A percentile compares a stretch with the other conserved stretches of the same genome.
These are phyloP conservation scores for Sarocladium kiliense DNA, from an alignment of 2,329 filamentous ascomycete species.

Conservation along the genomic window DNA sequence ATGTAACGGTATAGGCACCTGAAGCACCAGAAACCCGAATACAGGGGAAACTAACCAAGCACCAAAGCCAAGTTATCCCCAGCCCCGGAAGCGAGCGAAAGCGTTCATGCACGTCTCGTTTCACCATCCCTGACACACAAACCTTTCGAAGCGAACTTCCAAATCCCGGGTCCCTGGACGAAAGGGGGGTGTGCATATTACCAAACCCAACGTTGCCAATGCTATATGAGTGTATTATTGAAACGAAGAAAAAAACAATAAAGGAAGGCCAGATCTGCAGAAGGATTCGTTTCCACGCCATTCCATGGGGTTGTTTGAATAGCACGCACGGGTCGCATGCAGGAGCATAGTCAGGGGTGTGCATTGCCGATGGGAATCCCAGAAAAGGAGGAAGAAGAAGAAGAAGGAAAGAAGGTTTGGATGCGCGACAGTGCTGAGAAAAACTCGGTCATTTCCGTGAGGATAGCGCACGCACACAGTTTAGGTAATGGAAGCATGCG, in stretches of 20 bases:
- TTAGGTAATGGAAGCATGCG: too few relatives aligned
- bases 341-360: too few relatives aligned
- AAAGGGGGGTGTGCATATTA: background rate
- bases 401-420: background rate
- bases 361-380: background rate
- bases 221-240: background rate
- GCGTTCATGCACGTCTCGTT: constrained; percentile 7
- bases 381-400: background rate
- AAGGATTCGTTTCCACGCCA: background rate
- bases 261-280: background rate
- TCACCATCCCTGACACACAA: background rate
- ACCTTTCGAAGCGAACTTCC: background rate
- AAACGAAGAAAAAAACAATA: too few relatives aligned
- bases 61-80: too few relatives aligned
- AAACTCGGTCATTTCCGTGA: background rate
- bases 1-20: too few relatives aligned
- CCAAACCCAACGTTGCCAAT: too few relatives aligned
- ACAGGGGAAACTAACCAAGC: too few relatives aligned
- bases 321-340: background rate
- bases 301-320: constrained; percentile 4
- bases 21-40: too few relatives aligned
- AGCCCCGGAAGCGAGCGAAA: background rate
- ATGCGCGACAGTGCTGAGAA: background rate
- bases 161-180: background rate
- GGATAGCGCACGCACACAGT: too few relatives aligned